Conservation (phyloP, 2,329 filamentous ascomycete genomes). For the Colletotrichum sp. region DNA sequence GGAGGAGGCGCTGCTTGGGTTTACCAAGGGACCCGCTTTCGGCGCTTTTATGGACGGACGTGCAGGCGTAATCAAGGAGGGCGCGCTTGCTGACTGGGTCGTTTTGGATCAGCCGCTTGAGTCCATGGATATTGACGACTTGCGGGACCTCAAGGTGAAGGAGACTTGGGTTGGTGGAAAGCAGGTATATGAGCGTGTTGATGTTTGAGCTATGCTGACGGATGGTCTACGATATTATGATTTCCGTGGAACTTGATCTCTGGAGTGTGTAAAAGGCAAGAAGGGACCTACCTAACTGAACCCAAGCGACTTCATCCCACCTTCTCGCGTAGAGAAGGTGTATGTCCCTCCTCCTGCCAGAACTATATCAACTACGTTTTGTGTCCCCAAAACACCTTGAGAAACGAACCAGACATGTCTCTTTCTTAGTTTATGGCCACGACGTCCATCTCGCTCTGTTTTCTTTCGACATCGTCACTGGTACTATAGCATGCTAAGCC, state of each 20-base stretch:
- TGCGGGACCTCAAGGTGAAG: conserved; percentile 60
- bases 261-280: background rate
- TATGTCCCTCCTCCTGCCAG: background rate
- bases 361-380: background rate
- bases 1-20: conserved; percentile 57
- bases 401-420: background rate
- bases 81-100: conserved; percentile 72
- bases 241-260: background rate
- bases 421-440: background rate
- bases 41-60: conserved; percentile 57
- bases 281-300: background rate
- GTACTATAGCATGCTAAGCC: too few relatives aligned
- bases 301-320: background rate
- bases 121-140: conserved; percentile 50
- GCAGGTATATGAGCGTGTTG: conserved; percentile 43
- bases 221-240: background rate
- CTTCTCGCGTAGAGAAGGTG: background rate
- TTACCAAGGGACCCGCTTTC: conserved; percentile 19
- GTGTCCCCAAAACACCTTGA: background rate
- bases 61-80: conserved; percentile 63
- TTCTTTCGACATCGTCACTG: background rate
- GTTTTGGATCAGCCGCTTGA: conserved; percentile 67
- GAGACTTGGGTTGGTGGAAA: conserved; percentile 74
- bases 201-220: background rate
- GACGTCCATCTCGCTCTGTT: background rate